Evolutionary conservation across 192 early-diverging fungal species (phyloP).

Genomic region (Entomortierella beljakovae): DNA sequence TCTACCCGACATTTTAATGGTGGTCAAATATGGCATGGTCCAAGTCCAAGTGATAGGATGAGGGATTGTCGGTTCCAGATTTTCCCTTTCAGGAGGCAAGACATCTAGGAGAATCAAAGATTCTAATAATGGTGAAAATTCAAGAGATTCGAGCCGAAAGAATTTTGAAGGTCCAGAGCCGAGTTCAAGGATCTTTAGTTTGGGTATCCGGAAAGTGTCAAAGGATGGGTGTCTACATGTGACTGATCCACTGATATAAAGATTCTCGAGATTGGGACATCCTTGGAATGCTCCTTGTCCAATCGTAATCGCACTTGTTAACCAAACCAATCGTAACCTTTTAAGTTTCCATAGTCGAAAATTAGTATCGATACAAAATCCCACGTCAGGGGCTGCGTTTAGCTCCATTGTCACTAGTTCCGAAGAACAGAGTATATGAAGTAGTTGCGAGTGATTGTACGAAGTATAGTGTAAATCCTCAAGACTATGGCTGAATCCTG

Average conservation of each 20-base stretch:
- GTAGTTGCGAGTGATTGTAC: slow-evolving; percentile 15
- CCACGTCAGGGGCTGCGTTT: neutral
- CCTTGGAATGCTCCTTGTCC: slow-evolving; percentile 18
- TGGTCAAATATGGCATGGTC: slow-evolving; percentile 7
- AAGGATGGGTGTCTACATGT: neutral
- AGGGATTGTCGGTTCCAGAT: neutral
- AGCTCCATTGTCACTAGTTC: neutral
- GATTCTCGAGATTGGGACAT: slow-evolving; percentile 11
- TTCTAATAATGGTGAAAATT: slow-evolving; percentile 13
- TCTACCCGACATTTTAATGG: slow-evolving; percentile 7
- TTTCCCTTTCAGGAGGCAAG: neutral
- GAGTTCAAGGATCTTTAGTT: neutral
- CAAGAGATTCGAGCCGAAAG: slow-evolving; percentile 3
- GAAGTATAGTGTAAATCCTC: slow-evolving; percentile 12
- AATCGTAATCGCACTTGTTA: neutral
- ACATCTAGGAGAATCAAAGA: slow-evolving; percentile 1
- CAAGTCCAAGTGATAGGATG: slow-evolving; percentile 8
- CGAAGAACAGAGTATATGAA: neutral
- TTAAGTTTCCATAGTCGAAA: slow-evolving; percentile 3
- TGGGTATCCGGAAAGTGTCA: slow-evolving; percentile 1
- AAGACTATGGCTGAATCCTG: slow-evolving; percentile 22
- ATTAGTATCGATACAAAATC: neutral
- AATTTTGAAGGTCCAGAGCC: neutral
- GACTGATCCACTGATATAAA: neutral
- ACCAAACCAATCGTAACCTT: slow-evolving; percentile 5